Conservation (phyloP, 305 asterid species). For the Fraxinus nigra region DNA sequence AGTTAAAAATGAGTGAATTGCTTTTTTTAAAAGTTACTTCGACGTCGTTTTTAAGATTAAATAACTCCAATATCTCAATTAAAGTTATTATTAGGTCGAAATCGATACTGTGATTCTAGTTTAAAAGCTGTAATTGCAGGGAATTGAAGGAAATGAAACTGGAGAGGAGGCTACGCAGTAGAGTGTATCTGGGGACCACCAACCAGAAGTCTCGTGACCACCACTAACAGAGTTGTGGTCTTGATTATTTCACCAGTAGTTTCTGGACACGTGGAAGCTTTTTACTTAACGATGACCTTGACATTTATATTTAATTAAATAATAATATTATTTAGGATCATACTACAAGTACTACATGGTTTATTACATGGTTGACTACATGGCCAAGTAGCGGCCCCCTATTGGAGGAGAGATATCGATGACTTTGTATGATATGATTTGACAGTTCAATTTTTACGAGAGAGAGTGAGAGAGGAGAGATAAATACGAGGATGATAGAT, state of each 20-base stretch:
- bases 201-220: constrained; percentile 14
- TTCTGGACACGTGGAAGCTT: constrained; percentile 6
- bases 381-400: too few species aligned
- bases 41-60: too few species aligned
- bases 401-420: too few species aligned
- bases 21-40: neutral
- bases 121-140: neutral
- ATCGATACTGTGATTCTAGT: neutral
- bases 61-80: too few species aligned
- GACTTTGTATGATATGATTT: too few species aligned
- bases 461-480: too few species aligned
- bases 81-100: neutral
- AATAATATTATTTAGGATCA: too few species aligned
- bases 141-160: constrained; percentile 8
- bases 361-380: too few species aligned
- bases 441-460: too few species aligned
- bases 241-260: neutral
- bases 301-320: neutral
- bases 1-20: too few species aligned
- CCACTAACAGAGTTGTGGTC: neutral
- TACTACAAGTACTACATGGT: too few species aligned
- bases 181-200: neutral
- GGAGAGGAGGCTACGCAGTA: neutral
- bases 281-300: neutral
- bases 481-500: too few species aligned